These are phyloP conservation scores for Saccharomycopsis fermentans DNA, from an alignment of 805 yeast genomes.

Conservation along the genomic window DNA sequence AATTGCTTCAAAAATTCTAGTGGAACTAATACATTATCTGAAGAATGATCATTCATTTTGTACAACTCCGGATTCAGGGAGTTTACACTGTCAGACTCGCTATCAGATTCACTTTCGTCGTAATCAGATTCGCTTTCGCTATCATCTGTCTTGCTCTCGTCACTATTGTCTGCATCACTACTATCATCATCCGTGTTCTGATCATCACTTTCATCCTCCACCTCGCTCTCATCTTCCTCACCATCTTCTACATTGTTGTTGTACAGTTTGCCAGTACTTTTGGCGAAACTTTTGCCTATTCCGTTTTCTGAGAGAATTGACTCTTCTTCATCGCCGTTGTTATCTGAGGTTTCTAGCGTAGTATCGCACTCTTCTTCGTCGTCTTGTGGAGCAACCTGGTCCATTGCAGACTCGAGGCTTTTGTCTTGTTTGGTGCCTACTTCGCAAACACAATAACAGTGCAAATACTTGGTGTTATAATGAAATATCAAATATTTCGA, in stretches of 20 bases:
- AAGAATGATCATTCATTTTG: constrained; percentile 19
- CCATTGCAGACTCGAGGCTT: neutral
- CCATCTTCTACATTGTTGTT: constrained; percentile 9
- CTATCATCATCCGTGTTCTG: constrained; percentile 15
- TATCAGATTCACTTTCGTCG: constrained; percentile 6
- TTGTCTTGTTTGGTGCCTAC: neutral
- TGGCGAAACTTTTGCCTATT: constrained; percentile 5
- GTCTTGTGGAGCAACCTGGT: neutral
- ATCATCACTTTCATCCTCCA: constrained; percentile 6
- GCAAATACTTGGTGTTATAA: constrained; percentile 6
- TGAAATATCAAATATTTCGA: constrained; percentile 9
- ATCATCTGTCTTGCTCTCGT: constrained; percentile 8
- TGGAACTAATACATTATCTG: constrained; percentile 43
- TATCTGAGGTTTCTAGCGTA: neutral
- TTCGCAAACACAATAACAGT: constrained; percentile 7
- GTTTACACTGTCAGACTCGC: neutral
- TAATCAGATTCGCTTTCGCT: neutral
- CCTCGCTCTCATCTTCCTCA: constrained; percentile 14
- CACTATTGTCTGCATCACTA: constrained; percentile 17
- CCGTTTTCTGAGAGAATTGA: constrained; percentile 16
- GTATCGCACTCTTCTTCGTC: neutral
- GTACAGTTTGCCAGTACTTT: neutral
- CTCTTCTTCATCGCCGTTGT: constrained; percentile 12
- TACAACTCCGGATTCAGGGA: neutral
- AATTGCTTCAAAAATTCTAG: constrained; percentile 42